Evolutionary conservation across 352 stramenopile species (phyloP).

Genomic region (Globisporangium mamillatum): DNA sequence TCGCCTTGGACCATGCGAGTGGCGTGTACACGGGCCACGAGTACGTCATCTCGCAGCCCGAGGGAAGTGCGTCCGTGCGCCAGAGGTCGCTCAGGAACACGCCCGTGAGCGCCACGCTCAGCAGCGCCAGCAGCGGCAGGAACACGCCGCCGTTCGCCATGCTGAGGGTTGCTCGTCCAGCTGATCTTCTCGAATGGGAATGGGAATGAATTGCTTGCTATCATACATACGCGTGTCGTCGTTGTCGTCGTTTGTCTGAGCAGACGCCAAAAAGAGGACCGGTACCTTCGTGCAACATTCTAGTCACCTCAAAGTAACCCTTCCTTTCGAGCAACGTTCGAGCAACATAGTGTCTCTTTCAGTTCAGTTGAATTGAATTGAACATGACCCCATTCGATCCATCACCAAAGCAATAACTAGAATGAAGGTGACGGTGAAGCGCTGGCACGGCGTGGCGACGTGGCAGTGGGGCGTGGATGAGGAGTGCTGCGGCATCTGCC

Average conservation of each 20-base stretch:
- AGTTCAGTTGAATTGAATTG: background rate
- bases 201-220: background rate
- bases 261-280: background rate
- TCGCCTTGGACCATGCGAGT: conserved; percentile 33
- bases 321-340: background rate
- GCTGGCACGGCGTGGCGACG: conserved; percentile 88
- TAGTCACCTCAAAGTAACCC: background rate
- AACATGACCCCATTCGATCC: background rate
- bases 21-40: conserved; percentile 79
- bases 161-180: background rate
- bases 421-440: conserved; percentile 85
- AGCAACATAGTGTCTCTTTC: background rate
- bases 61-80: conserved; percentile 29
- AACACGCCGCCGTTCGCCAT: conserved; percentile 23
- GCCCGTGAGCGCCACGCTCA: conserved; percentile 26
- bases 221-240: background rate
- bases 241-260: background rate
- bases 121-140: conserved; percentile 49
- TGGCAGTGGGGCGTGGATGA: conserved; percentile 91
- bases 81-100: conserved; percentile 46
- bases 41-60: conserved; percentile 83
- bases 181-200: conserved; percentile 5
- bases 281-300: background rate
- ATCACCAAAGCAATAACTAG: background rate
- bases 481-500: conserved; percentile 89